phyloP scores from a whole-genome alignment of 2,329 filamentous ascomycete species.

The Pseudogymnoascus sp. region DNA sequence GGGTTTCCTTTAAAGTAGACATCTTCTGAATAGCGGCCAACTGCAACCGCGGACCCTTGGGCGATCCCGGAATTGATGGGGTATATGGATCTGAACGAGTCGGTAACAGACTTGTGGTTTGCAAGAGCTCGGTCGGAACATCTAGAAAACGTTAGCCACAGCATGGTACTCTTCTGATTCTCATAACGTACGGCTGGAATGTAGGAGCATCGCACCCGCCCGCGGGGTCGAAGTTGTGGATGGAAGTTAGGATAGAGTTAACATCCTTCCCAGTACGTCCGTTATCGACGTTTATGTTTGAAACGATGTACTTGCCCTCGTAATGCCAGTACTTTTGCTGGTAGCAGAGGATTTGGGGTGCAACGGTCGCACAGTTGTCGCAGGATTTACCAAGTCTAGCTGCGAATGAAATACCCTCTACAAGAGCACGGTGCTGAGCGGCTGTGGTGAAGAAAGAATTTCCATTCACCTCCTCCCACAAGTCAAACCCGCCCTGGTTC shows the following conservation, averaged over 20 bases:
- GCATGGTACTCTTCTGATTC: background rate
- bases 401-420: slow-evolving; percentile 61
- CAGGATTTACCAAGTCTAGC: slow-evolving; percentile 53
- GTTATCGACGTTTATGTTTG: slow-evolving; percentile 59
- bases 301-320: slow-evolving; percentile 51
- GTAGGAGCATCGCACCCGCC: slow-evolving; percentile 59
- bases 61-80: slow-evolving; percentile 58
- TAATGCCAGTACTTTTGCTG: slow-evolving; percentile 64
- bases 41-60: slow-evolving; percentile 49
- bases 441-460: slow-evolving; percentile 73
- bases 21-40: slow-evolving; percentile 66
- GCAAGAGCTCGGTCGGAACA: slow-evolving; percentile 48
- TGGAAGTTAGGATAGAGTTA: slow-evolving; percentile 60
- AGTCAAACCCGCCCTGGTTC: slow-evolving; percentile 56
- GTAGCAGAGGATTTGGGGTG: slow-evolving; percentile 66
- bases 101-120: slow-evolving; percentile 68
- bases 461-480: slow-evolving; percentile 76
- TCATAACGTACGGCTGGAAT: slow-evolving; percentile 59
- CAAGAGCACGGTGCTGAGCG: slow-evolving; percentile 59
- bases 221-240: slow-evolving; percentile 63
- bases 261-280: slow-evolving; percentile 62
- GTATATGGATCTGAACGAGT: slow-evolving; percentile 68
- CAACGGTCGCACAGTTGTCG: slow-evolving; percentile 52
- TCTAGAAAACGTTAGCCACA: slow-evolving; percentile 15
- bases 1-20: slow-evolving; percentile 71